Conservation (phyloP, 1,139 yeast genomes). For the Yarrowia galli region DNA sequence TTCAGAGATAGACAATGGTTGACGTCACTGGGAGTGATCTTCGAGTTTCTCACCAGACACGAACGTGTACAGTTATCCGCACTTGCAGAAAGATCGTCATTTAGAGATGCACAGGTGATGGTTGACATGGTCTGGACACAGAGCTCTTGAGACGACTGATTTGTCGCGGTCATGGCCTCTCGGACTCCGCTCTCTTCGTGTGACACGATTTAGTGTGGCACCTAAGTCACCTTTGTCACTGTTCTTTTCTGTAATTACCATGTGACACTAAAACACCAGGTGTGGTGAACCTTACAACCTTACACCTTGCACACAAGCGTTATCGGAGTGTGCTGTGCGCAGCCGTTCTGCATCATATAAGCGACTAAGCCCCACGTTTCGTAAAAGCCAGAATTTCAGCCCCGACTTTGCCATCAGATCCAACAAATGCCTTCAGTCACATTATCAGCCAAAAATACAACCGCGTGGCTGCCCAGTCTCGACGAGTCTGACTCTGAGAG, state of each 20-base stretch:
- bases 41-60: no score
- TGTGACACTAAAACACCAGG: constrained; percentile 15
- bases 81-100: no score
- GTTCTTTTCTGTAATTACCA: neutral
- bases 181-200: neutral
- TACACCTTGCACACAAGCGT: neutral
- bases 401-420: no score
- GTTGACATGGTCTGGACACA: no score
- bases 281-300: constrained; percentile 1
- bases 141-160: no score
- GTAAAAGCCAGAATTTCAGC: neutral
- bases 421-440: constrained; percentile 20
- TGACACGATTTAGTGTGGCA: neutral
- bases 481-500: constrained; percentile 3
- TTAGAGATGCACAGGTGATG: no score
- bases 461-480: neutral
- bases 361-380: constrained; percentile 26
- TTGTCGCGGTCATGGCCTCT: no score
- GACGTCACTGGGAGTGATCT: no score
- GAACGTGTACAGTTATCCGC: no score
- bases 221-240: neutral
- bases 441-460: constrained; percentile 6
- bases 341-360: constrained; percentile 32
- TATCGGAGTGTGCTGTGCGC: constrained; percentile 11
- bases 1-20: no score